phyloP scores from a whole-genome alignment of 805 yeast species.

The Candida chauliodis region DNA sequence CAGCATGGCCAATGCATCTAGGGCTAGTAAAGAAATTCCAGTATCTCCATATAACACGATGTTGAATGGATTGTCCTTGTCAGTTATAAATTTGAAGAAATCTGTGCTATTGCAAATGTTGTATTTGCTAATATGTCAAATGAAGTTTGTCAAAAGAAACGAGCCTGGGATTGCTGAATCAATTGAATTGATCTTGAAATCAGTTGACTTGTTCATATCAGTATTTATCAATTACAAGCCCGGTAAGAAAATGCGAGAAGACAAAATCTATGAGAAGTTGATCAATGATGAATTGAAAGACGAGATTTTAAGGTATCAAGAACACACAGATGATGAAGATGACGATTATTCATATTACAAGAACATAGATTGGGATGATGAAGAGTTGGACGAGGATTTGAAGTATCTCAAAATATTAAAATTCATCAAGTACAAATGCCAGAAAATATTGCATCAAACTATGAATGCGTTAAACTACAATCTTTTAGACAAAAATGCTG shows the following conservation, averaged over 20 bases:
- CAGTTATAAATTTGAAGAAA: constrained; percentile 41
- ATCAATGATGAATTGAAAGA: constrained; percentile 37
- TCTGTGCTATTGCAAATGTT: constrained; percentile 41
- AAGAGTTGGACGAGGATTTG: constrained; percentile 45
- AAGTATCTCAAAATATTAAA: constrained; percentile 40
- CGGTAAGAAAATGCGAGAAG: constrained; percentile 27
- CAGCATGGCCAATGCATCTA: constrained; percentile 3
- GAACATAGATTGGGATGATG: constrained; percentile 47
- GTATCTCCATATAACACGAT: constrained; percentile 38
- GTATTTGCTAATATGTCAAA: constrained; percentile 37
- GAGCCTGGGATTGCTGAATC: constrained; percentile 18
- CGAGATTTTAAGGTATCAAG: constrained; percentile 31
- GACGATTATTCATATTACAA: constrained; percentile 16
- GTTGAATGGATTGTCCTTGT: constrained; percentile 41
- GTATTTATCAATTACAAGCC: constrained; percentile 38
- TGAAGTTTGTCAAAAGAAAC: constrained; percentile 30
- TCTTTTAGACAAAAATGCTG: constrained; percentile 25
- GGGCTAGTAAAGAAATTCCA: constrained; percentile 27
- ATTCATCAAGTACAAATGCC: constrained; percentile 37
- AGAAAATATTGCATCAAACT: constrained; percentile 10
- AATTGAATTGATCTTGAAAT: constrained; percentile 17
- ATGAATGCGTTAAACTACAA: constrained; percentile 2
- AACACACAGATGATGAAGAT: constrained; percentile 26
- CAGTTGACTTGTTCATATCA: constrained; percentile 32
- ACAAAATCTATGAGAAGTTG: constrained; percentile 33